phyloP scores from a whole-genome alignment of 345 rosid species.

The Linum lewisii region DNA sequence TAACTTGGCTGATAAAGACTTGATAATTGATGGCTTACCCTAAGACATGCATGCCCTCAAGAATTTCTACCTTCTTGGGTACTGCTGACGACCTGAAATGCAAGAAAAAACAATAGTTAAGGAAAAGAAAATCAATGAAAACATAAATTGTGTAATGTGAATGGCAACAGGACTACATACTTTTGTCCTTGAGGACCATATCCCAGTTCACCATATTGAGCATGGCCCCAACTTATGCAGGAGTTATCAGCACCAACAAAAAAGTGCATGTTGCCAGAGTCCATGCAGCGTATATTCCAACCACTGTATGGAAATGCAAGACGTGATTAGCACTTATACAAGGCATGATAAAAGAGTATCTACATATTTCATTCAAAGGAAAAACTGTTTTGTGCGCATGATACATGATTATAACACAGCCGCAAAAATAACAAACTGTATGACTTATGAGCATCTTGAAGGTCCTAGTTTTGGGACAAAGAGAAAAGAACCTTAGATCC shows the following conservation, averaged over 20 bases:
- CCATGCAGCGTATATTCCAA: conserved; percentile 97
- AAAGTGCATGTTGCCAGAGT: conserved; percentile 91
- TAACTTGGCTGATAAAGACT: neutral
- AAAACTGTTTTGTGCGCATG: neutral
- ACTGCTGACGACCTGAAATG: conserved; percentile 76
- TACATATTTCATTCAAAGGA: conserved; percentile 2
- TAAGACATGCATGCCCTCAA: conserved; percentile 85
- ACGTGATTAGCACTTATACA: neutral
- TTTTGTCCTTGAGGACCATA: conserved; percentile 92
- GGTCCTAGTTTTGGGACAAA: conserved; percentile 3
- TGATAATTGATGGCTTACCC: conserved; percentile 32
- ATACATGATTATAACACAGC: neutral
- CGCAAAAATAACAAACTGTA: neutral
- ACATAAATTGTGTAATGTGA: neutral
- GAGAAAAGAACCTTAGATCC: conserved; percentile 72
- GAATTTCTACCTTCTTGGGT: conserved; percentile 86
- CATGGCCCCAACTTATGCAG: conserved; percentile 99
- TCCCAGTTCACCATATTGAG: conserved; percentile 89
- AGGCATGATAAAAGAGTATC: neutral
- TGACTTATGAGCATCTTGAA: neutral
- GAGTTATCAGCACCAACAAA: conserved; percentile 96
- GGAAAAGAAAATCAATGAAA: neutral
- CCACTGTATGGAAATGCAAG: conserved; percentile 40
- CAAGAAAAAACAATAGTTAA: conserved; percentile 10
- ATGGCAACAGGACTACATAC: conserved; percentile 25